Percentiles rank a stretch among this genome's conserved stretches.
These are phyloP conservation scores for Luvunga scandens DNA, from an alignment of 345 rosid genomes.

Conservation along the genomic window DNA sequence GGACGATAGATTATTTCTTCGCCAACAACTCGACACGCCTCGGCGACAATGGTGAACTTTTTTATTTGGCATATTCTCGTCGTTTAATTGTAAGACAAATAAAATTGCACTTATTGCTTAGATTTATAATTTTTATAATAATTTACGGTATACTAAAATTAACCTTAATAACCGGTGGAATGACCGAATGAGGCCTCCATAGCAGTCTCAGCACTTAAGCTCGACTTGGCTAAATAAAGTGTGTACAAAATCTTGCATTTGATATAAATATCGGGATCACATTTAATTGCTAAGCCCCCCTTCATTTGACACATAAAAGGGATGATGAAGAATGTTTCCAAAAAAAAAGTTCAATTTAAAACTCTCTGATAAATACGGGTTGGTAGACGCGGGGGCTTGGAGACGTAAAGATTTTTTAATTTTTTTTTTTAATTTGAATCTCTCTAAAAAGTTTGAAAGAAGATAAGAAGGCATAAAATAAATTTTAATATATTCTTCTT, in stretches of 20 bases:
- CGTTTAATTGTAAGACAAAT: no score
- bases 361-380: not conserved
- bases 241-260: not conserved
- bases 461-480: not conserved
- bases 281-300: not conserved
- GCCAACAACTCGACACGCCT: no score
- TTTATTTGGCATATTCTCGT: no score
- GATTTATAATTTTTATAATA: no score
- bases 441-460: not conserved
- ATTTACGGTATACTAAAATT: no score
- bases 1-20: no score
- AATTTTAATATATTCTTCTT: not conserved
- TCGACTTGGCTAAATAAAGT: not conserved
- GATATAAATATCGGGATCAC: not conserved
- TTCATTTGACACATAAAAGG: not conserved
- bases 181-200: not conserved
- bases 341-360: not conserved
- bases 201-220: not conserved
- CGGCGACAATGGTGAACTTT: no score
- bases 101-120: not conserved
- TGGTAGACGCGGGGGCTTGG: slow-evolving; percentile 13
- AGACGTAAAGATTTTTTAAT: not conserved
- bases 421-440: not conserved
- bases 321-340: not conserved
- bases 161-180: not conserved